phyloP scores from a whole-genome alignment of 768 basidiomycete genomes.

The Calocera cornea region DNA sequence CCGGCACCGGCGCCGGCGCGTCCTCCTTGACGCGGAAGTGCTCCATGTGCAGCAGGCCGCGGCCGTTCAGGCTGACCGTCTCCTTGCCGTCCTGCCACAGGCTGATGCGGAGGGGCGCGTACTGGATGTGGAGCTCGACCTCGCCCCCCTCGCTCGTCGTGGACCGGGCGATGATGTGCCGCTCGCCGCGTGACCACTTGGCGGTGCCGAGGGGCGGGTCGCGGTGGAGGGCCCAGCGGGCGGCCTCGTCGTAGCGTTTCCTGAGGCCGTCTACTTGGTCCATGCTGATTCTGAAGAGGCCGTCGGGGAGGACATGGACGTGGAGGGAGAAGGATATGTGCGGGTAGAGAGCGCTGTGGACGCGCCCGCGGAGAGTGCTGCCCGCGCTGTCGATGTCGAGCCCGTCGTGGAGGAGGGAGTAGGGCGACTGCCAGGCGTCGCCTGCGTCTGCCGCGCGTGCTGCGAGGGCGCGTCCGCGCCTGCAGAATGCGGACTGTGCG shows the following conservation, averaged over 20 bases:
- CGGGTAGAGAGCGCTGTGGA: constrained; percentile 73
- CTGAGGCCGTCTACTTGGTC: constrained; percentile 69
- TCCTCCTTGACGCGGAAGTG: constrained; percentile 66
- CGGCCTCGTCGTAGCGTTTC: constrained; percentile 84
- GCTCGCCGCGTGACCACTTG: constrained; percentile 53
- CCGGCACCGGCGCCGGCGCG: constrained; percentile 19
- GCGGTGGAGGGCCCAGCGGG: constrained; percentile 70
- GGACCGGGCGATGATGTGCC: constrained; percentile 39
- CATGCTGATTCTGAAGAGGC: constrained; percentile 81
- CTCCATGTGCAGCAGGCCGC: constrained; percentile 91
- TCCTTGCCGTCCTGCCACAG: constrained; percentile 62
- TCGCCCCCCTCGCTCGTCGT: constrained; percentile 50
- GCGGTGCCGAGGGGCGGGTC: constrained; percentile 56
- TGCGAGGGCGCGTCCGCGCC: constrained; percentile 74
- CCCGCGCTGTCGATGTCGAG: constrained; percentile 36
- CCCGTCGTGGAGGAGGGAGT: constrained; percentile 53
- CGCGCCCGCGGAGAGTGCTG: constrained; percentile 56
- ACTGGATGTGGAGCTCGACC: constrained; percentile 53
- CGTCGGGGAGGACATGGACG: constrained; percentile 72
- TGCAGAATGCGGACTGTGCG: constrained; percentile 87
- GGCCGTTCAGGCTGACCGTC: constrained; percentile 79
- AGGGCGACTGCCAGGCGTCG: constrained; percentile 70
- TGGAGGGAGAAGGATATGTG: constrained; percentile 69
- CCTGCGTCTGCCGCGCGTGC: constrained; percentile 47
- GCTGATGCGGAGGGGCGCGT: constrained; percentile 61